Base-by-base conservation (phyloP, 2,329 filamentous ascomycete genomes). In the Ophiostoma australiae region DNA sequence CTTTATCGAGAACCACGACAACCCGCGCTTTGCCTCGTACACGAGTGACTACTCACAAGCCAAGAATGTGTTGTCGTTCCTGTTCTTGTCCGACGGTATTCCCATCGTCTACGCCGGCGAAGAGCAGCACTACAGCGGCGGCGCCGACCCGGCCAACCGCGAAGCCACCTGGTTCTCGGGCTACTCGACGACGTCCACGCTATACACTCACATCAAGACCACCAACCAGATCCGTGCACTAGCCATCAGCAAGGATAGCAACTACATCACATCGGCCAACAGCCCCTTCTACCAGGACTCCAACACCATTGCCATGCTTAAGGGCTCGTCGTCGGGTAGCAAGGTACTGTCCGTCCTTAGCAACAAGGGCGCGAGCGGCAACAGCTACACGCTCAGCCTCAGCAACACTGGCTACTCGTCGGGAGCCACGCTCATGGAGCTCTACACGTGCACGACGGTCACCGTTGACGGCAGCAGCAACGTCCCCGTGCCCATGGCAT, bases 51-150 rank as follows among this genome's bases (percentile, higher is more conserved):
- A 83, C 8, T 78, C 85, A 2, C 81, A 89, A 1, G 84, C 87
- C 66, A 86, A 87, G 77, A 90, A 90, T 74, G 82, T 85, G 5
- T 80, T 90, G 58, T 82, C 86, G 0, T 90, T 86, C 75, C 17
- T 70, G 3, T 72, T 73, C 23, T 39, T 72, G 4, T 27, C 68
- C 15, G 73, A 74, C 66, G 88, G 88, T 10, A 85, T 90, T 41
- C 87, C 88, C 0, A 86, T 89, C 70, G 82, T 90, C 44, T 91
- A 90, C 78, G 84, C 89, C 74, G 89, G 88, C 37, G 86, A 88
- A 73, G 89, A 90, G 78, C 88, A 90, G 75, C 86, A 84, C 72
- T 87, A 84, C 76, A 77, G 80, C 1, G 81, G 81, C n/a, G 80
- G 77, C 52, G 79, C 78, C 66, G 85, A 85, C 10, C 79, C 82